These are phyloP conservation scores for Amylostereum chailletii DNA, from an alignment of 1,284 basidiomycete genomes.

Conservation along the genomic window DNA sequence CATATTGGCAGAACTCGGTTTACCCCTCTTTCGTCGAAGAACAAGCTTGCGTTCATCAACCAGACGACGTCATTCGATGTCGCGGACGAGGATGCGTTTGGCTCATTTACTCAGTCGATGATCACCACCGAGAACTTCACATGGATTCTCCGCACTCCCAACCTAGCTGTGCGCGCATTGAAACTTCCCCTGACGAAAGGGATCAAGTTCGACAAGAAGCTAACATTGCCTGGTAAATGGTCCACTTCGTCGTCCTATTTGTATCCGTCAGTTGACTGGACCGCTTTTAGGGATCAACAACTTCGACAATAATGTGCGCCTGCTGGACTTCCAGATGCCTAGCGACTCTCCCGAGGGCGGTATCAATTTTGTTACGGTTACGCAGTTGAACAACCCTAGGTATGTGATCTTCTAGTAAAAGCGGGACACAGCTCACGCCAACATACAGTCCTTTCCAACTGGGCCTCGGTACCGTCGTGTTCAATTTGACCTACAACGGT, in stretches of 20 bases:
- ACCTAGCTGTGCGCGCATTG: conserved; percentile 58
- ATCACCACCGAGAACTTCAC: conserved; percentile 66
- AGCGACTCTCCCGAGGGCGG: conserved; percentile 63
- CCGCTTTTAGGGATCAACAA: conserved; percentile 49
- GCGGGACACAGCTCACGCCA: conserved; percentile 1
- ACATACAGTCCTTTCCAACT: conserved; percentile 54
- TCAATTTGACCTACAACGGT: conserved; percentile 54
- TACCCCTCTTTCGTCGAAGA: conserved; percentile 32
- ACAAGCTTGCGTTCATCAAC: conserved; percentile 50
- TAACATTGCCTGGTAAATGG: conserved; percentile 41
- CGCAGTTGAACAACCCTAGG: conserved; percentile 58
- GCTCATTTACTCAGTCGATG: conserved; percentile 46
- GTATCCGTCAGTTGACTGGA: conserved; percentile 16
- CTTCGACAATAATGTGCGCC: conserved; percentile 48
- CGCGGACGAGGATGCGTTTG: conserved; percentile 43
- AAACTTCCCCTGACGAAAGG: conserved; percentile 59
- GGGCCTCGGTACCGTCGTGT: conserved; percentile 61
- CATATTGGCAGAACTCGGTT: conserved; percentile 37
- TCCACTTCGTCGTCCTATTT: not conserved
- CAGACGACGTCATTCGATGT: conserved; percentile 51
- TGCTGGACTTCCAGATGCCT: conserved; percentile 66
- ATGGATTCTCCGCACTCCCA: conserved; percentile 55
- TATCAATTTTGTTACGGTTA: conserved; percentile 56
- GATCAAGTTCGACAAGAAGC: conserved; percentile 50
- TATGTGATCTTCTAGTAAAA: conserved; percentile 12